A percentile compares a stretch with the other conserved stretches of the same genome.
These are phyloP conservation scores for Penicillium sp. DNA, from an alignment of 2,329 filamentous ascomycete genomes.

Conservation along the genomic window DNA sequence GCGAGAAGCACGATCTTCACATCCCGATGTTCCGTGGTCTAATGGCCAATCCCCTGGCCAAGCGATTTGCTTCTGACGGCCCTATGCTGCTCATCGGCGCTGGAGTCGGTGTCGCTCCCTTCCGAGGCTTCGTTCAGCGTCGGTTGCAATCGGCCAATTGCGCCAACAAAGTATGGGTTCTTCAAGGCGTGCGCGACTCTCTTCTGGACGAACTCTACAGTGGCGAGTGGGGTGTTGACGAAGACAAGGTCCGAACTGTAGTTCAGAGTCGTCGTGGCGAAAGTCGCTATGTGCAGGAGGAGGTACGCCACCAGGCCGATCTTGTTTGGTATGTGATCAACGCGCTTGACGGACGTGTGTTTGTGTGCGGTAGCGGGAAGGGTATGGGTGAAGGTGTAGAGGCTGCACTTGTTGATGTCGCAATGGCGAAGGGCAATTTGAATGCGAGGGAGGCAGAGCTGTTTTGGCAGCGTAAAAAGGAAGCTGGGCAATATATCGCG, in stretches of 20 bases:
- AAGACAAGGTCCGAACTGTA: conserved; percentile 76
- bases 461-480: conserved; percentile 90
- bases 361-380: conserved; percentile 90
- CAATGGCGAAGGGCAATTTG: conserved; percentile 86
- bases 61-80: conserved; percentile 85
- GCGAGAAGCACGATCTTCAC: conserved; percentile 55
- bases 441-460: conserved; percentile 72
- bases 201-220: conserved; percentile 93
- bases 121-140: conserved; percentile 95
- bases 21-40: conserved; percentile 97
- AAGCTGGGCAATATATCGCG: conserved; percentile 90
- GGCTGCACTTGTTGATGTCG: conserved; percentile 76
- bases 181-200: conserved; percentile 90
- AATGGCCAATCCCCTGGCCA: conserved; percentile 93
- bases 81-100: conserved; percentile 97
- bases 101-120: conserved; percentile 92
- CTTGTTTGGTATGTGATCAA: conserved; percentile 99
- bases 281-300: conserved; percentile 91
- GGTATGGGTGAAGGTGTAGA: conserved; percentile 98
- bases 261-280: conserved; percentile 70
- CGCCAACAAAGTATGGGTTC: conserved; percentile 95
- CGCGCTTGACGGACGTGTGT: conserved; percentile 87
- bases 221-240: conserved; percentile 91
- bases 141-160: conserved; percentile 90
- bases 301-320: conserved; percentile 83